Base-by-base conservation (phyloP, 768 basidiomycete genomes). In the Leccinum broughii region DNA sequence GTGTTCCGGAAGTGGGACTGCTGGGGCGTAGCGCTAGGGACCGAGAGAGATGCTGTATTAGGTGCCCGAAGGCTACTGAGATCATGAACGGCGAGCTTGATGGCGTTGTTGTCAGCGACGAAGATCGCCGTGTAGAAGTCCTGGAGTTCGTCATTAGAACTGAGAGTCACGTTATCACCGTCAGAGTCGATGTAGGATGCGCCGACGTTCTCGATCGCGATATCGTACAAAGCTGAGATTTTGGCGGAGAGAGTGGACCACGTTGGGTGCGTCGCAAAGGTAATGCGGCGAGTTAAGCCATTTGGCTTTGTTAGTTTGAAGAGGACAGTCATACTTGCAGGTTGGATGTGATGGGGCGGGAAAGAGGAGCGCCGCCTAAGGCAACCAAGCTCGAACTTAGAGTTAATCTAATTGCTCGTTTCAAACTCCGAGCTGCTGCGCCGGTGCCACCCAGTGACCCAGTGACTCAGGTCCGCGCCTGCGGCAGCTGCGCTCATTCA, bases 141-240 rank as follows among this genome's bases (percentile, higher is more conserved):
- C 57, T 81, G 80, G n/a, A 93, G 82, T 71, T 93, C 92, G 35
- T 86, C 86, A 57, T 90, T 80, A 4, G 90, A 84, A 72, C 84
- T 89, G 58, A 92, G 77, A 11, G 90, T 92, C 62, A 93, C 84
- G 61, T 87, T 84, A 68, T 93, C 92, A 41, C 83, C 81, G 67
- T 93, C 90, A 34, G 71, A 70, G 71, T 93, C 92, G 53, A 86
- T 61, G 71, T 93, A 93, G 34, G 87, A 85, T 35, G 90, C 85
- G 3, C 79, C 89, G 55, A 92, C 76, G 55, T 80, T 80, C 59
- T 82, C 81, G 56, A 73, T 57, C 3, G 88, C 82, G 44, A 93
- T 86, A 50, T 69, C 68, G 72, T 77, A 84, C 71, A 92, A 58
- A 78, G 73, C 26, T 66, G 63, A 78, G 59, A 91, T 82, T 65